Evolutionary conservation across 2,329 filamentous ascomycete genomes (phyloP).

Genomic region (Pyricularia sp.): DNA sequence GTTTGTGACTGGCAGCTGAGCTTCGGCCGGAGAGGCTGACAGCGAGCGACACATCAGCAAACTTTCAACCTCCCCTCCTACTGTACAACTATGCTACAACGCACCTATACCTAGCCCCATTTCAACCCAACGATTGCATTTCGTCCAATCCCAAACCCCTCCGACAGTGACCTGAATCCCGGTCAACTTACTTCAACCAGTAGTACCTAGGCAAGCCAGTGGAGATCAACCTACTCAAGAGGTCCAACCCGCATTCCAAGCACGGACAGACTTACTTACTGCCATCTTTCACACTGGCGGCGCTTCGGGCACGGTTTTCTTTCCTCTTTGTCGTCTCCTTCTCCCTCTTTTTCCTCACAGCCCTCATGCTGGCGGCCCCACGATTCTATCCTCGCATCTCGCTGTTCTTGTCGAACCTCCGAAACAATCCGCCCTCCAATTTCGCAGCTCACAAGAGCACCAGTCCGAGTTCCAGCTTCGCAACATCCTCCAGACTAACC

Average conservation of each 20-base stretch:
- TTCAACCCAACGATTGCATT: too few species aligned
- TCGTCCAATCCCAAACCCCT: not conserved
- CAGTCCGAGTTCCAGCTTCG: not conserved
- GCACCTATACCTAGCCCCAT: too few species aligned
- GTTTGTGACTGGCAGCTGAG: not conserved
- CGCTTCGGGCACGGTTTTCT: conserved; percentile 11
- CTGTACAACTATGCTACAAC: not conserved
- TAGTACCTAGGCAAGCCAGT: not conserved
- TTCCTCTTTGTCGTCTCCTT: conserved; percentile 35
- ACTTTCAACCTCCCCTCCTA: not conserved
- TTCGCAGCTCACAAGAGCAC: conserved; percentile 3
- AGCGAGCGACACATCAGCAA: not conserved
- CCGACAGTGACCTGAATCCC: not conserved
- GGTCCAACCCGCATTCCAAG: not conserved
- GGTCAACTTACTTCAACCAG: not conserved
- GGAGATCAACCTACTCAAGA: not conserved
- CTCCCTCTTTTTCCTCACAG: conserved; percentile 39
- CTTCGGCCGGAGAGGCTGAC: not conserved
- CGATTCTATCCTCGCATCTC: conserved; percentile 45
- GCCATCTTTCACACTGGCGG: conserved; percentile 23
- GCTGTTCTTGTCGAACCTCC: conserved; percentile 43
- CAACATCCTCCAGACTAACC: not conserved
- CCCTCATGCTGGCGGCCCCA: conserved; percentile 55
- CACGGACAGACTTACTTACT: not conserved
- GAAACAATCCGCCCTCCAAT: conserved; percentile 19